Percentiles rank a stretch among this genome's conserved stretches.
Conservation (phyloP, 2,329 filamentous ascomycete genomes). For the Gnomoniopsis smithogilvyi region DNA sequence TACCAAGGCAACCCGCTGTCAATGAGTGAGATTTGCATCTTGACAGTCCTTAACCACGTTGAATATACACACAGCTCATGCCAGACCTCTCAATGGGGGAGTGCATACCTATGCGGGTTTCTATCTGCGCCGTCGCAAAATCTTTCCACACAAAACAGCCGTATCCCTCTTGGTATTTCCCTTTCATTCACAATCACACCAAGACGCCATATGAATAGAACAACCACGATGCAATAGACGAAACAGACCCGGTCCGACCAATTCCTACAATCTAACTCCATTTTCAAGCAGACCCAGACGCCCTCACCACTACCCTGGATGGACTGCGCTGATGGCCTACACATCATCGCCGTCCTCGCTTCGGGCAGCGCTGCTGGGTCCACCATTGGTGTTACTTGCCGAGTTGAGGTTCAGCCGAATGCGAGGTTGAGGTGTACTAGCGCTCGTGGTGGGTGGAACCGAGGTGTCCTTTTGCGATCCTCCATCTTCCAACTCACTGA, state of each 20-base stretch:
- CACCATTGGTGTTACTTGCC: conserved; percentile 17
- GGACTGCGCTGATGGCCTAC: neutral
- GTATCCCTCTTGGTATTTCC: conserved; percentile 17
- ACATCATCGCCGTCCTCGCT: conserved; percentile 17
- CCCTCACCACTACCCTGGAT: neutral
- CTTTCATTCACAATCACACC: conserved; percentile 10
- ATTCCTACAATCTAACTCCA: conserved; percentile 10
- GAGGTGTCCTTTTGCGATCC: conserved; percentile 38
- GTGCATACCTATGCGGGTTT: neutral
- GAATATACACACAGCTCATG: neutral
- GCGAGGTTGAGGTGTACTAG: conserved; percentile 64
- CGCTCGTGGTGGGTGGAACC: conserved; percentile 51
- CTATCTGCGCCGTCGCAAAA: neutral
- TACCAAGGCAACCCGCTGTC: neutral
- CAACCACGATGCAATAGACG: conserved; percentile 6
- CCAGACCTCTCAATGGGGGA: neutral
- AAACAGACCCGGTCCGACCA: neutral
- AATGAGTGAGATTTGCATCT: neutral
- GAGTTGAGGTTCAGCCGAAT: conserved; percentile 66
- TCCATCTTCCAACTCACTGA: conserved; percentile 52
- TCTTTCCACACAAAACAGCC: conserved; percentile 1
- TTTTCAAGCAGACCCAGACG: neutral
- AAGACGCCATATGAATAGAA: conserved; percentile 16
- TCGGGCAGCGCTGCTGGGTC: conserved; percentile 13
- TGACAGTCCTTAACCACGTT: neutral